A percentile compares a stretch with the other conserved stretches of the same genome.
These are phyloP conservation scores for Populus pruinosa DNA, from an alignment of 345 rosid species.

Conservation along the genomic window DNA sequence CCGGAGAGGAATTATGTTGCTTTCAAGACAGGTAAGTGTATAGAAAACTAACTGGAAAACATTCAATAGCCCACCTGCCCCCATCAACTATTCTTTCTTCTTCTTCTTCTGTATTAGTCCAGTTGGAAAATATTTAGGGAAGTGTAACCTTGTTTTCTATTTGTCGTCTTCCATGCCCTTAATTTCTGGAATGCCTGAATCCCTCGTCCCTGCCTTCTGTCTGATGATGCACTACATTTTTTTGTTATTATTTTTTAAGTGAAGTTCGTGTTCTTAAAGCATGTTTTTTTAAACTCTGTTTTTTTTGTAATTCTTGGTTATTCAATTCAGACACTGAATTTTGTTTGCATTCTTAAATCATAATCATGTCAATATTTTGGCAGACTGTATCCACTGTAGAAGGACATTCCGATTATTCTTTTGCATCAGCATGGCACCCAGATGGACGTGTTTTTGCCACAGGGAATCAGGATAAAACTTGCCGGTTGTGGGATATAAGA, in stretches of 20 bases:
- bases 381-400: conserved; percentile 37
- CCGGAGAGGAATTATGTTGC: background rate
- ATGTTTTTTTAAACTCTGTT: background rate
- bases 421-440: conserved; percentile 70
- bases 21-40: background rate
- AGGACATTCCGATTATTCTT: conserved; percentile 62
- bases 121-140: background rate
- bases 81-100: background rate
- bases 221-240: background rate
- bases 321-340: background rate
- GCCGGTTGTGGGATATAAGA: conserved; percentile 61
- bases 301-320: background rate
- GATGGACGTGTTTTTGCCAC: conserved; percentile 52
- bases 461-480: conserved; percentile 66
- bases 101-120: background rate
- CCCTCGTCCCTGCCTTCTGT: background rate
- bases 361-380: background rate
- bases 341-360: background rate
- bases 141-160: background rate
- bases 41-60: background rate
- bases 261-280: too few species aligned
- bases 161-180: background rate
- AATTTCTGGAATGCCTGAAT: background rate
- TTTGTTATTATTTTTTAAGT: too few species aligned
- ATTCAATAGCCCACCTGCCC: background rate